Evolutionary conservation across 2,329 filamentous ascomycete species (phyloP).

Genomic region (Xylariaceae sp.): DNA sequence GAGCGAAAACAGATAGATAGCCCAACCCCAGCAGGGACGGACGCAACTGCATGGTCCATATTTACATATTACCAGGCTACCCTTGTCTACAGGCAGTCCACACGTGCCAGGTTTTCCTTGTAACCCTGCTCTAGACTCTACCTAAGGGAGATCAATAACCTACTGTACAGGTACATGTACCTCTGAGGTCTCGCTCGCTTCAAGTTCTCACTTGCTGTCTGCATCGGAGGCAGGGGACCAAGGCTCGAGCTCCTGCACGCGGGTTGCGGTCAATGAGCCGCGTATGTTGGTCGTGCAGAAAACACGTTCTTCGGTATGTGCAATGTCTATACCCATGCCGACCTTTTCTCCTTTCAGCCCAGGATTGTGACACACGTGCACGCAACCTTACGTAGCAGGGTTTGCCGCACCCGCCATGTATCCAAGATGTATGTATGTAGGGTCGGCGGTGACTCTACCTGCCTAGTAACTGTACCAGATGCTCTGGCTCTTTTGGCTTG

Average conservation of each 20-base stretch:
- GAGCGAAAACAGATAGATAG: no score
- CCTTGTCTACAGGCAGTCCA: no score
- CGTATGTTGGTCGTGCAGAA: constrained; percentile 12
- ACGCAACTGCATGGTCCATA: not conserved
- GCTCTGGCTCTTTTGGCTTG: not conserved
- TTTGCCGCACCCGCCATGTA: no score
- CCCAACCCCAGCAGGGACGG: constrained; percentile 9
- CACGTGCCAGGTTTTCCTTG: no score
- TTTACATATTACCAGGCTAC: constrained; percentile 7
- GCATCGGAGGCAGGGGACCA: constrained; percentile 14
- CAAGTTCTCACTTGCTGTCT: not conserved
- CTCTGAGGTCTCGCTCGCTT: no score
- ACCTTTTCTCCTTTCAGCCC: constrained; percentile 13
- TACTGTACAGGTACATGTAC: no score
- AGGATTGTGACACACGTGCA: not conserved
- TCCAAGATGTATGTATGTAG: no score
- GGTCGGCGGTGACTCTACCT: no score
- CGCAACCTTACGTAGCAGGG: not conserved
- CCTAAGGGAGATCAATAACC: no score
- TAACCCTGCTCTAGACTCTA: no score
- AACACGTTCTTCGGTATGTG: constrained; percentile 14
- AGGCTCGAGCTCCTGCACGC: constrained; percentile 12
- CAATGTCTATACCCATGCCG: constrained; percentile 4
- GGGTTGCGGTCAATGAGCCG: constrained; percentile 17
- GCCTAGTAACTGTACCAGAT: no score